Base-by-base conservation (phyloP, 2,329 filamentous ascomycete genomes). In the Fusarium sp. region DNA sequence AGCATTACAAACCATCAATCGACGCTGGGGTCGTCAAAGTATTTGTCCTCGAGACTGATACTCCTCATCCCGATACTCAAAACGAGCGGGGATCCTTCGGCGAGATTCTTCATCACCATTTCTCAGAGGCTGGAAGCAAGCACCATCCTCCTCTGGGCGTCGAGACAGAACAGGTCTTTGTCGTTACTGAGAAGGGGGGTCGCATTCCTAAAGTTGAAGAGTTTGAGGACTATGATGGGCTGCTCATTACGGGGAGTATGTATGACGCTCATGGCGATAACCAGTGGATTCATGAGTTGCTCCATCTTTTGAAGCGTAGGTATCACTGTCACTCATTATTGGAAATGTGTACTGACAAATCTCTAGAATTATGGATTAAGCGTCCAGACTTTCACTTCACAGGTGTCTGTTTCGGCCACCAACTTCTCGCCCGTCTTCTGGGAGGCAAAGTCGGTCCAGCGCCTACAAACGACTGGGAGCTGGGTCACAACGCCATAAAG, bases 331-430 rank as follows among this genome's bases (percentile, higher is more conserved):
- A 4, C 21, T 11, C 7, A 4, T 18, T 39, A 5, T n/a, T 40
- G 2, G 14, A 36, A 14, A 6, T 9, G 5, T 1, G 45, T 36
- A 37, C 20, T 47, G 11, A 56, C 17, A 13, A 11, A 5, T 17
- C 11, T 15, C 11, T 35, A 82, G 82, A 83, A 31, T 69, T 88
- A 6, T 88, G 85, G 85, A 73, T 75, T 9, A 74, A 78, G 7
- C 79, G 83, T 3, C 84, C 84, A 3, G 80, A 85, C 20, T 83
- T 87, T 45, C 81, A 82, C 33, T 79, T 94, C 33, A 86, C 94
- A 18, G 92, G 92, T 4, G 87, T 94, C 11, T 96, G 92, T 77
- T 94, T 94, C 76, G 92, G 92, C 8, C 92, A 95, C 73, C 92
- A 95, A 77, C 89, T 96, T 65, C 81, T 96, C 31, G 89, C 88